Evolutionary conservation across 2,329 filamentous ascomycete genomes (phyloP).

Genomic region (Ascochyta koolunga): DNA sequence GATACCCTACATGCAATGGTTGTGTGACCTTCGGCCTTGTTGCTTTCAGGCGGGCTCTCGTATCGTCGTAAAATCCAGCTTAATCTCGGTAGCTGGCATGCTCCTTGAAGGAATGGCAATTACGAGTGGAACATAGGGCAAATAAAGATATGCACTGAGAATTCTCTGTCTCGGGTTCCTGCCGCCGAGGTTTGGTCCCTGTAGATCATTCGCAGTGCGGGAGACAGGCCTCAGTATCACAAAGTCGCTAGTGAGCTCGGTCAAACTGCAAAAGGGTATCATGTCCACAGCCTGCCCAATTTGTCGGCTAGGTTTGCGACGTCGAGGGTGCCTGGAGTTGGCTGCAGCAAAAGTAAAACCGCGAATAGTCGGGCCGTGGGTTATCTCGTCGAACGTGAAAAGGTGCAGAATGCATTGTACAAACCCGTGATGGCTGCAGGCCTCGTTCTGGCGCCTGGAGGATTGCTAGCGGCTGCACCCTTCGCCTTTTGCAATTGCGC

Average conservation of each 20-base stretch:
- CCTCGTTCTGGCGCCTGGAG: slow-evolving; percentile 18
- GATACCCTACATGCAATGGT: slow-evolving; percentile 6
- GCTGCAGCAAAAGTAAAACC: slow-evolving; percentile 16
- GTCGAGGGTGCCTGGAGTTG: neutral
- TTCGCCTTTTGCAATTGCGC: neutral
- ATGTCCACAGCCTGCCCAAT: neutral
- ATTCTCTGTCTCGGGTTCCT: slow-evolving; percentile 10
- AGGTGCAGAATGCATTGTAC: slow-evolving; percentile 15
- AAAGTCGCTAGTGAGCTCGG: neutral
- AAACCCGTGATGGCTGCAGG: no score
- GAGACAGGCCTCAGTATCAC: slow-evolving; percentile 15
- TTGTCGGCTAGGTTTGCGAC: slow-evolving; percentile 6
- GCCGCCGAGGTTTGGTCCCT: slow-evolving; percentile 14
- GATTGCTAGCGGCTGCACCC: slow-evolving; percentile 16
- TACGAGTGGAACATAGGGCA: slow-evolving; percentile 13
- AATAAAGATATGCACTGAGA: slow-evolving; percentile 12
- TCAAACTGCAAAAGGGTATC: slow-evolving; percentile 12
- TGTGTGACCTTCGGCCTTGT: slow-evolving; percentile 7
- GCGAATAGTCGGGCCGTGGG: slow-evolving; percentile 9
- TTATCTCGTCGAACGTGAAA: slow-evolving; percentile 6
- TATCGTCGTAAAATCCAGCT: slow-evolving; percentile 11
- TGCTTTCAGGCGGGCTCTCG: neutral
- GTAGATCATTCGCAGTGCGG: slow-evolving; percentile 15
- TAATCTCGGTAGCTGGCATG: slow-evolving; percentile 9
- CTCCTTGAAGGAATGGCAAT: slow-evolving; percentile 3